These are phyloP conservation scores for Insectozyma bohioensis DNA, from an alignment of 1,139 yeast genomes.

Conservation along the genomic window DNA sequence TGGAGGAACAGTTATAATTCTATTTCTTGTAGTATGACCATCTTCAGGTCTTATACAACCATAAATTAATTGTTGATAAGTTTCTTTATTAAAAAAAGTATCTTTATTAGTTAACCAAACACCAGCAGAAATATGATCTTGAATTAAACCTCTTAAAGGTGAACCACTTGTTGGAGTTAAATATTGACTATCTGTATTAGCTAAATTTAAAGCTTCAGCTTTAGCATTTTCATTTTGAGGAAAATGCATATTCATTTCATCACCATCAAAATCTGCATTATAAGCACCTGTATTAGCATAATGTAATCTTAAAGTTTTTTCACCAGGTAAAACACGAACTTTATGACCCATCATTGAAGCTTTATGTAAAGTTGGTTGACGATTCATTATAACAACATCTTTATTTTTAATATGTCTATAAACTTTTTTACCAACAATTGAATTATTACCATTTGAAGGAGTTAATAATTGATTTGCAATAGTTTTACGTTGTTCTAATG, in stretches of 20 bases:
- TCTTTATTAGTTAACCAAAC: slow-evolving; percentile 97
- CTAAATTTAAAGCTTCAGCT: slow-evolving; percentile 93
- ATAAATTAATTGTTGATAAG: slow-evolving; percentile 89
- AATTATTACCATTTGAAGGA: slow-evolving; percentile 56
- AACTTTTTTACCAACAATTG: slow-evolving; percentile 84
- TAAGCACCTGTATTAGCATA: slow-evolving; percentile 99
- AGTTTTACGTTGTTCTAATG: slow-evolving; percentile 92
- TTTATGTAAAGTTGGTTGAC: slow-evolving; percentile 98
- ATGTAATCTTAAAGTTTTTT: slow-evolving; percentile 93
- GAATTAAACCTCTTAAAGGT: slow-evolving; percentile 97
- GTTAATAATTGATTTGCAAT: slow-evolving; percentile 92
- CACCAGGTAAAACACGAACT: slow-evolving; percentile 95
- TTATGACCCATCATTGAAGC: slow-evolving; percentile 99
- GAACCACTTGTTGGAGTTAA: slow-evolving; percentile 97
- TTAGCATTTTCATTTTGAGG: slow-evolving; percentile 98
- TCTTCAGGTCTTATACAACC: slow-evolving; percentile 97
- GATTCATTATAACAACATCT: slow-evolving; percentile 96
- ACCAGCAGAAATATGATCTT: slow-evolving; percentile 98
- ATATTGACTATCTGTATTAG: slow-evolving; percentile 96
- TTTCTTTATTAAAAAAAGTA: slow-evolving; percentile 84
- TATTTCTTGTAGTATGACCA: slow-evolving; percentile 82
- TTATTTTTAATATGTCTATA: slow-evolving; percentile 90
- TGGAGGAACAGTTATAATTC: slow-evolving; percentile 84
- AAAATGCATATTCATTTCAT: slow-evolving; percentile 99
- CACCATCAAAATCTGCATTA: slow-evolving; percentile 99